Evolutionary conservation across 257 asterid species (phyloP), one percentile per base, ranked within the genome.

Genomic region (Lavandula angustifolia): DNA sequence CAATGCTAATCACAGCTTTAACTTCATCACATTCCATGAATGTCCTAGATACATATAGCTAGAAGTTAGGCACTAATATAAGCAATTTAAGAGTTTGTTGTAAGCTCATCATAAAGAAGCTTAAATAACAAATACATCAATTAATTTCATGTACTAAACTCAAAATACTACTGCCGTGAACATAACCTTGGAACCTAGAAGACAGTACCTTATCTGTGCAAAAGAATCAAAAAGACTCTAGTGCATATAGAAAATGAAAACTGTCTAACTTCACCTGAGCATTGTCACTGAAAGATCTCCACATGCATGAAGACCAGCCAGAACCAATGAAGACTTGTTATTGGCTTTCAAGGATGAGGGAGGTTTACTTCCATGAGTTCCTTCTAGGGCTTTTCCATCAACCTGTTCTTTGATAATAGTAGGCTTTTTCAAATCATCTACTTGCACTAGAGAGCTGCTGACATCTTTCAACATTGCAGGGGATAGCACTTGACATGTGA

Each of bases 291-390:
- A 92, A 70, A 92, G 96, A 81, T 89, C 95, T 63, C 98, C 98
- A 66, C 98, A 92, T 38, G 98, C 94, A 81, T 89, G 97, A 69
- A 92, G 96, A 69, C 98, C 98, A 62, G 98, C 94, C 58, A 92
- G 86, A 69, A 92, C 73, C 69, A 89, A 75, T 27, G 89, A 64
- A 63, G 94, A 69, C 32, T 60, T 76, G 66, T 62, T 71, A 52
- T 55, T 47, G 35, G 68, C 58, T 64, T 54, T 58, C 37, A 70
- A 60, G 47, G 77, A 69, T 37, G 79, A 69, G 61, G 31, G 31
- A 37, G 32, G 13, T 63, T 66, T 71, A 49, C 59, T 67, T 66
- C 72, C 79, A 66, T 17, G 50, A 55, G 44, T 34, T 56, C 55
- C 70, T 69, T 73, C 78, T 42, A 60, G 57, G 53, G 70, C 60